Evolutionary conservation across 169 alveolate species (phyloP), one percentile per base, ranked within the genome.

Genomic region (Cytauxzoon felis): DNA sequence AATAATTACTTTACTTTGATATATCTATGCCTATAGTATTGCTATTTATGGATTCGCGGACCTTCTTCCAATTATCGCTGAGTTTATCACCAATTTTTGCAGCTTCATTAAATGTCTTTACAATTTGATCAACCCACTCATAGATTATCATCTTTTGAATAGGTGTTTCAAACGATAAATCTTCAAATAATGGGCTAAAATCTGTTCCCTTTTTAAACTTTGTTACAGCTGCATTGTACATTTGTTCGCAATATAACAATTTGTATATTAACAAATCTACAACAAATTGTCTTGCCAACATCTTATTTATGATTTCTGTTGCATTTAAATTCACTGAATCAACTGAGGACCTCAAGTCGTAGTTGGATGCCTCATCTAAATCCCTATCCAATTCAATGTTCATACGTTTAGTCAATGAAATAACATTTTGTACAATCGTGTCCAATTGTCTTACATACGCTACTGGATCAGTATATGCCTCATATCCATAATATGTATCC

Each of bases 241-340:
- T 62, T 32, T 53, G 38, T 45, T 21, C 36, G 29, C 49, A 43
- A 32, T 54, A 56, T 0, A 34, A 30, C 34, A 75, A 34, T 62
- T 65, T 41, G 62, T 64, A 75, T 34, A 41, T 3, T 45, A 40
- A 18, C 53, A 56, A 0, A 29, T 62, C 79, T 33, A 32, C 33
- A 19, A 75, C 38, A n/a, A 64, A n/a, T 62, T 75, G 68, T 23
- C 79, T 42, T 3, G 79, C 80, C 62, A 52, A 65, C 71, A 75
- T 64, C 32, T 56, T 34, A 50, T 75, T 75, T 2, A 75, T 32
- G 36, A 68, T 16, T 32, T 30, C 11, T 21, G 54, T 8, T 21
- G 66, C 71, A 2, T 43, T 33, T 16, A 19, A 4, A 34, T 52
- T 65, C 7, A 29, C 5, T 7, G 16, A 38, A 5, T 23, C 3